Conservation (phyloP, 495 filamentous ascomycete genomes). For the Schizothecium vesticola region DNA sequence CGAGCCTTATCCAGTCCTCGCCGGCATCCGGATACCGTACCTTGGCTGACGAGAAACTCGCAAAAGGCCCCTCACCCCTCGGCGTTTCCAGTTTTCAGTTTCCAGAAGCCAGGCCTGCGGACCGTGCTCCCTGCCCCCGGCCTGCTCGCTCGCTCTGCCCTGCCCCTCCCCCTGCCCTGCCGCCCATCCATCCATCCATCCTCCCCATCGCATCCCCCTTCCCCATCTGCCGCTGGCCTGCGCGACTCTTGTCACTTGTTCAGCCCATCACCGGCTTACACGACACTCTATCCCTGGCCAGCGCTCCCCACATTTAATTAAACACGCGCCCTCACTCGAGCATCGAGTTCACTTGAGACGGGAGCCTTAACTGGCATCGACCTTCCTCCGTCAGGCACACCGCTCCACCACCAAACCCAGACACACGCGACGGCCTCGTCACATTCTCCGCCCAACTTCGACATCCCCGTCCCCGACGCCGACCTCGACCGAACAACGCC, state of each 20-base stretch:
- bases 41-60: neutral
- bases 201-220: neutral
- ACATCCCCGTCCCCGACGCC: neutral
- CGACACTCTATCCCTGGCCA: constrained; percentile 15
- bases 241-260: constrained; percentile 2
- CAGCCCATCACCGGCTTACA: constrained; percentile 11
- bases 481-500: neutral
- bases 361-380: constrained; percentile 2
- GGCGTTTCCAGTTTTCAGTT: neutral
- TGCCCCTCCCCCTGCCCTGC: neutral
- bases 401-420: neutral
- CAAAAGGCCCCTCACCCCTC: neutral
- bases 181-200: neutral
- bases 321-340: constrained; percentile 19
- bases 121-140: neutral
- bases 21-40: neutral
- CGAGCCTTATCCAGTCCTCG: neutral
- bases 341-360: constrained; percentile 13
- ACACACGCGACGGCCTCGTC: neutral
- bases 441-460: neutral
- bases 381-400: constrained; percentile 1
- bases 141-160: neutral
- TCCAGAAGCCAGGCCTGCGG: neutral
- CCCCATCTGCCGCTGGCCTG: neutral
- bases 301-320: constrained; percentile 25